A percentile compares a stretch with the other conserved stretches of the same genome.
These are phyloP conservation scores for Aspergillus versicolor DNA, from an alignment of 2,329 filamentous ascomycete genomes.

Conservation along the genomic window DNA sequence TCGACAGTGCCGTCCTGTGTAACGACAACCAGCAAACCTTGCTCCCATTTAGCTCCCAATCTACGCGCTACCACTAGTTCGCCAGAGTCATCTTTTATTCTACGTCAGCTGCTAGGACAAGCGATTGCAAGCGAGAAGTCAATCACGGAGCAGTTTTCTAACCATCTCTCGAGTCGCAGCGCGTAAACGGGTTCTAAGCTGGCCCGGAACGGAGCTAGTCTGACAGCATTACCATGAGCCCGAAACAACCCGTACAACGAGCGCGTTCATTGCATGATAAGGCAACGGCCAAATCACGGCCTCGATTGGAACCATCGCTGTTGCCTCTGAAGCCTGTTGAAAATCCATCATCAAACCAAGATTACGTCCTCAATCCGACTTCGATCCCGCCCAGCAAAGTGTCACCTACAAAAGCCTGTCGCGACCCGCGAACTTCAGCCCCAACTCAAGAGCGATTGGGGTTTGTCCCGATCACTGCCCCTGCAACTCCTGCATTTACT, in stretches of 20 bases:
- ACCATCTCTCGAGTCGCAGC: conserved; percentile 2
- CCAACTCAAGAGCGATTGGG: conserved; percentile 59
- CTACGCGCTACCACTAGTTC: neutral
- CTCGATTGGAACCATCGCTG: conserved; percentile 53
- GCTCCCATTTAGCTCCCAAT: neutral
- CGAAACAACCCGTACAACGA: conserved; percentile 45
- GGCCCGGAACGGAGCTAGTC: conserved; percentile 1
- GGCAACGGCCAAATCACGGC: conserved; percentile 30
- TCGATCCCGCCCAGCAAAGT: conserved; percentile 49
- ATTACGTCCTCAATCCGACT: conserved; percentile 66
- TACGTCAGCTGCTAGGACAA: neutral
- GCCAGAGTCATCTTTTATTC: neutral
- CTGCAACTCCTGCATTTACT: conserved; percentile 43
- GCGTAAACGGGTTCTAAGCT: neutral
- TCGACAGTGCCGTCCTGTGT: neutral
- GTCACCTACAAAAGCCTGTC: conserved; percentile 68
- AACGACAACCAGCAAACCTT: neutral
- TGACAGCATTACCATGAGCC: conserved; percentile 32
- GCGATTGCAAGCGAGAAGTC: neutral
- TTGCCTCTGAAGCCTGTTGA: conserved; percentile 48
- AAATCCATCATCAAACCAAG: conserved; percentile 51
- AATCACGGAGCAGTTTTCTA: neutral
- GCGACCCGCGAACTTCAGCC: conserved; percentile 54
- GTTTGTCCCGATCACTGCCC: conserved; percentile 60
- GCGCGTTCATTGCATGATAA: conserved; percentile 45